A percentile compares a stretch with the other conserved stretches of the same genome.
Conservation (phyloP, 768 basidiomycete species). For the Lactifluus piperatus region DNA sequence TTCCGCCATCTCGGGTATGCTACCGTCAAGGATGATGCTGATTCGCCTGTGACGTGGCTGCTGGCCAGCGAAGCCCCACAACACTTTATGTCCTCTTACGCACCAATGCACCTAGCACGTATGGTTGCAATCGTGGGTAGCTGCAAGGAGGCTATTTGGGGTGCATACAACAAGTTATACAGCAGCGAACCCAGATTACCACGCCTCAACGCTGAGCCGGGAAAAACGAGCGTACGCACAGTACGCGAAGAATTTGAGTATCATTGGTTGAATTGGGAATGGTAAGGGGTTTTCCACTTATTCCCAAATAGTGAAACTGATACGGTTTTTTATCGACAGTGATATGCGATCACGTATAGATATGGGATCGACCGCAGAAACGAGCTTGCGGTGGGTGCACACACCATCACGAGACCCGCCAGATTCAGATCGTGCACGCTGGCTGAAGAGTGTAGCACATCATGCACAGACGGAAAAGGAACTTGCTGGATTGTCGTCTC, state of each 20-base stretch:
- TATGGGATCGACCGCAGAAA: slow-evolving; percentile 42
- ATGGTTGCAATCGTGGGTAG: slow-evolving; percentile 46
- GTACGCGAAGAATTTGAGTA: slow-evolving; percentile 54
- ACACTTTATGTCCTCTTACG: slow-evolving; percentile 35
- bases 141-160: slow-evolving; percentile 66
- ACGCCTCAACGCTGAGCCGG: slow-evolving; percentile 25
- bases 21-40: slow-evolving; percentile 10
- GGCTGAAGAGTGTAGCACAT: slow-evolving; percentile 33
- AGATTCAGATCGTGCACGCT: slow-evolving; percentile 42
- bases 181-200: slow-evolving; percentile 28
- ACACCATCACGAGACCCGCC: slow-evolving; percentile 21
- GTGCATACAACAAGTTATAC: slow-evolving; percentile 46
- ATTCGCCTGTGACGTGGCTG: slow-evolving; percentile 2
- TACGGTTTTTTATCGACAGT: slow-evolving; percentile 29
- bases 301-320: background rate
- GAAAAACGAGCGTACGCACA: slow-evolving; percentile 23
- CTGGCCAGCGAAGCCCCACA: slow-evolving; percentile 19
- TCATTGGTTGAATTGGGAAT: slow-evolving; percentile 63
- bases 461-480: background rate
- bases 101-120: slow-evolving; percentile 58
- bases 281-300: slow-evolving; percentile 29
- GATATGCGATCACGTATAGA: slow-evolving; percentile 70
- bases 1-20: slow-evolving; percentile 15
- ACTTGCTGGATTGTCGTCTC: background rate
- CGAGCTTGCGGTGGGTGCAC: slow-evolving; percentile 48